A percentile compares a stretch with the other conserved stretches of the same genome.
These are phyloP conservation scores for Annona squamosa DNA, from an alignment of 164 flowering plant species.

Conservation along the genomic window DNA sequence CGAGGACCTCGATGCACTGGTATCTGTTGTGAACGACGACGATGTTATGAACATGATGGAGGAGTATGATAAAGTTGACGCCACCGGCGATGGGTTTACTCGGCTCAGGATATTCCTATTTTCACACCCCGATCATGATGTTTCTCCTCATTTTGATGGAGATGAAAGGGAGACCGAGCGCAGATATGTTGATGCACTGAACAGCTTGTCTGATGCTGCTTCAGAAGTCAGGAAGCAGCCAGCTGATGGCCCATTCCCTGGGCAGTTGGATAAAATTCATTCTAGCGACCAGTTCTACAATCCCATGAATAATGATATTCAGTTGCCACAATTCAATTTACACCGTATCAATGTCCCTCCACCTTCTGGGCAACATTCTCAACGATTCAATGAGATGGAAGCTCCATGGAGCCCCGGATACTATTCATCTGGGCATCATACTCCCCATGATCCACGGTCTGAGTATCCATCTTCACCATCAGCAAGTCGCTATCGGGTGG, in stretches of 20 bases:
- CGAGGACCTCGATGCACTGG: constrained; percentile 97
- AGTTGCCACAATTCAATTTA: constrained; percentile 36
- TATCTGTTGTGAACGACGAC: constrained; percentile 94
- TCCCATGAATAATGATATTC: constrained; percentile 37
- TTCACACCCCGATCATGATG: constrained; percentile 59
- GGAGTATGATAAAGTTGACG: constrained; percentile 88
- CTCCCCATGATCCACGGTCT: constrained; percentile 46
- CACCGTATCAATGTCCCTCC: constrained; percentile 51
- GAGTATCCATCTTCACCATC: constrained; percentile 81
- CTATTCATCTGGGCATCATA: constrained; percentile 76
- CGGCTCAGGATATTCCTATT: constrained; percentile 80
- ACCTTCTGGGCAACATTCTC: constrained; percentile 41
- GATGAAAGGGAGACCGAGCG: constrained; percentile 80
- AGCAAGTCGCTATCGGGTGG: constrained; percentile 40
- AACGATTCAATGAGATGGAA: constrained; percentile 63
- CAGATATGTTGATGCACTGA: constrained; percentile 94
- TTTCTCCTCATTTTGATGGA: constrained; percentile 47
- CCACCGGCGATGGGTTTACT: constrained; percentile 71
- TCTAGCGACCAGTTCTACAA: constrained; percentile 48
- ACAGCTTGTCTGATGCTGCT: constrained; percentile 53
- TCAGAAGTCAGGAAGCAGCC: constrained; percentile 47
- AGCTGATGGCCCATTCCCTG: constrained; percentile 13
- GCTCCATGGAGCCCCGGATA: constrained; percentile 90
- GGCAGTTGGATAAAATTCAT: constrained; percentile 4
- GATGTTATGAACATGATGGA: constrained; percentile 99